Percentiles rank a stretch among this genome's conserved stretches.
Evolutionary conservation across 495 filamentous ascomycete genomes (phyloP).

Genomic region (Rhypophila decipiens): DNA sequence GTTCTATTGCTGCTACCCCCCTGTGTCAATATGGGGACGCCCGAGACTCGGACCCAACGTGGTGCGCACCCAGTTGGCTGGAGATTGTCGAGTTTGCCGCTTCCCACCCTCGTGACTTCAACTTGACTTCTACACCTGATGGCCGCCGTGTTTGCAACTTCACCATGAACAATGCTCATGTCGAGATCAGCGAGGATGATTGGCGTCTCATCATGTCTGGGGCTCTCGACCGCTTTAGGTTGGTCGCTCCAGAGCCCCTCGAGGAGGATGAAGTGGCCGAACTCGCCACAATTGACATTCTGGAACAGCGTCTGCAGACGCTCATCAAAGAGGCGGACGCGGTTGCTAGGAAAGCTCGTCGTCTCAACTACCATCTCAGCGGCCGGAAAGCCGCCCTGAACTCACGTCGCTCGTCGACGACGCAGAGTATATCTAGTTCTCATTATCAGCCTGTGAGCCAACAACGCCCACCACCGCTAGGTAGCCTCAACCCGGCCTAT

Average conservation of each 20-base stretch:
- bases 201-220: conserved; percentile 75
- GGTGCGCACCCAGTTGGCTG: conserved; percentile 58
- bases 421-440: conserved; percentile 3
- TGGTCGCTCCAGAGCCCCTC: conserved; percentile 62
- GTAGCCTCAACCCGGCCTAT: conserved; percentile 19
- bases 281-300: conserved; percentile 72
- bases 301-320: conserved; percentile 66
- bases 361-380: conserved; percentile 75
- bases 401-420: conserved; percentile 15
- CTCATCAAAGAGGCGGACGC: conserved; percentile 72
- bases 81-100: conserved; percentile 82
- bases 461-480: background rate
- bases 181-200: conserved; percentile 85
- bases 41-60: conserved; percentile 52
- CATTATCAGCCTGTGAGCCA: conserved; percentile 15
- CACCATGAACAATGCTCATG: conserved; percentile 68
- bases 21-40: conserved; percentile 20
- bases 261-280: conserved; percentile 84
- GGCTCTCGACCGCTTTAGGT: conserved; percentile 75
- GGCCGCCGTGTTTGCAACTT: conserved; percentile 66
- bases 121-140: conserved; percentile 59
- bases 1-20: conserved; percentile 59
- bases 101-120: conserved; percentile 73
- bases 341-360: conserved; percentile 72
- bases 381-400: conserved; percentile 64